Percentiles rank a stretch among this genome's conserved stretches.
Conservation (phyloP, 2,329 filamentous ascomycete species). For the Phaeophleospora eucalypticola region DNA sequence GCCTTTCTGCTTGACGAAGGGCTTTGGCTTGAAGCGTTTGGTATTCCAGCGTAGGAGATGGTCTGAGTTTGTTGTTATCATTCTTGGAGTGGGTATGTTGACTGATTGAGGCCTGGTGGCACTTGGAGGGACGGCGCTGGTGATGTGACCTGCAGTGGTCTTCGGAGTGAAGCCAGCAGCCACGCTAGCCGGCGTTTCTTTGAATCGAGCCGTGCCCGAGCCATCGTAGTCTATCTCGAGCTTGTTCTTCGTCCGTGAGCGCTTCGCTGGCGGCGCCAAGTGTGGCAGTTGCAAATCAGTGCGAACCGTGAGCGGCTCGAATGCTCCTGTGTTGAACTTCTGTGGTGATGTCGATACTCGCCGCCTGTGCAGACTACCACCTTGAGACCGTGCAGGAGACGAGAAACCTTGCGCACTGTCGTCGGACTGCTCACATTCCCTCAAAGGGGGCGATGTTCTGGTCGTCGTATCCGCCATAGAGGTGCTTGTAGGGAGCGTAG, state of each 20-base stretch:
- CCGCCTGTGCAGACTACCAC: conserved; percentile 23
- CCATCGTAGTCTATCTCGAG: conserved; percentile 24
- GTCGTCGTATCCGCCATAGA: conserved; percentile 20
- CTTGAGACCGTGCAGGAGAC: neutral
- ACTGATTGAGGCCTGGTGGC: no score
- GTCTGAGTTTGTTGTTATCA: no score
- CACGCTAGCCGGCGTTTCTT: conserved; percentile 3
- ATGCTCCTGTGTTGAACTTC: conserved; percentile 25
- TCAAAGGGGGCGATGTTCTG: conserved; percentile 11
- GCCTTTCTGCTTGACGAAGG: conserved; percentile 5
- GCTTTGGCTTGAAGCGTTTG: neutral
- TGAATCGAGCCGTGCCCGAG: conserved; percentile 19
- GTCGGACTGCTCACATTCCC: conserved; percentile 1
- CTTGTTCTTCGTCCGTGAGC: conserved; percentile 14
- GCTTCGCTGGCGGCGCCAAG: conserved; percentile 15
- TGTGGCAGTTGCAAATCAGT: conserved; percentile 7
- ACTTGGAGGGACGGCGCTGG: neutral
- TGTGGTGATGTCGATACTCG: conserved; percentile 25
- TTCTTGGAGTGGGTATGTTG: no score
- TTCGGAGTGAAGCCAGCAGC: conserved; percentile 2
- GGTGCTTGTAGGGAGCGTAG: conserved; percentile 15
- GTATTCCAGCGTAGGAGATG: neutral
- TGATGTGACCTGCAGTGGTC: neutral
- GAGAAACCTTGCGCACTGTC: neutral
- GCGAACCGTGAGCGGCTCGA: conserved; percentile 23